Base-by-base conservation (phyloP, 495 filamentous ascomycete genomes). In the Aspergillus affinis region DNA sequence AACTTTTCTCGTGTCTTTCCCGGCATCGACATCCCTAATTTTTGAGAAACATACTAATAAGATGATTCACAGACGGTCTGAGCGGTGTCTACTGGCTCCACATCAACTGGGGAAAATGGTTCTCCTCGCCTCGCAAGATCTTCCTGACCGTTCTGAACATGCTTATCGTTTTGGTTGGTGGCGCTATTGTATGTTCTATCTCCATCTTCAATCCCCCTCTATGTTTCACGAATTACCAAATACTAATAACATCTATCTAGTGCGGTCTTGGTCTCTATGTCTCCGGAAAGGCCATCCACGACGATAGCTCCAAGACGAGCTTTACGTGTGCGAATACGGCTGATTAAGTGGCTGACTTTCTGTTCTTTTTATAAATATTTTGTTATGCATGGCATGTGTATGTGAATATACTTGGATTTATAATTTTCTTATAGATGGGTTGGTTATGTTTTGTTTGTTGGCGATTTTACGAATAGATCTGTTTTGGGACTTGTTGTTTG, bases 81-180 rank as follows among this genome's bases (percentile, higher is more conserved):
- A 69, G 68, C 51, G 75, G 76, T 46, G 63, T 78, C 21, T 80
- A 75, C 64, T 78, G 78, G 78, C 58, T 80, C 17, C 70, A 71
- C 59, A 32, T 80, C 55, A 80, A 80, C 57, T 44, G 61, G 10
- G 73, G 72, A 13, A 51, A 65, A 51, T 73, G 69, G 67, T 69
- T 72, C 20, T 58, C 72, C 15, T 65, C 62, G 5, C 70, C 70
- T 3, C 63, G 62, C 52, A 76, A 76, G 67, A 72, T 73, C n/a
- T 54, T 52, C 13, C 44, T 76, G 26, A 66, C 62, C 18, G 47
- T 74, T 7, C 45, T 74, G 4, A 76, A 75, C 52, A 32, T 69
- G 0, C 46, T 20, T 9, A 70, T 75, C 53, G 65, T 65, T 1
- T 20, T 62, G 17, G 64, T 75, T 13, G 73, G 71, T 23, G 57